Evolutionary conservation across 176 grass and related monocot species (phyloP).

Genomic region (Carex cristatella): DNA sequence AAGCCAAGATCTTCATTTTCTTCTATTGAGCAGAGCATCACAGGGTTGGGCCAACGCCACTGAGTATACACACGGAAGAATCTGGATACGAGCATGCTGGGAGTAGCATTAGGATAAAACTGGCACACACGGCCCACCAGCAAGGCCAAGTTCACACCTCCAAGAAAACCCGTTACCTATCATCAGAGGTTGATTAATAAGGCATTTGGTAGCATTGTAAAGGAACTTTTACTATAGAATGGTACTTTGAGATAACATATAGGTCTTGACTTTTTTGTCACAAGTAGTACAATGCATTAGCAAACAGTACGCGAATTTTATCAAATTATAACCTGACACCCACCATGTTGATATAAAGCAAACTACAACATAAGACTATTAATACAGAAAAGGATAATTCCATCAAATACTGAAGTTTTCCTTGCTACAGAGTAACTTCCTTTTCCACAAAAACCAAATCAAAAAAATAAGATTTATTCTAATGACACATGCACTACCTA

Average conservation of each 20-base stretch:
- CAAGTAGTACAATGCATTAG: background rate
- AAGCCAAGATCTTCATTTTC: constrained; percentile 88
- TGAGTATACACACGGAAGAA: constrained; percentile 94
- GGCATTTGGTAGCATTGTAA: background rate
- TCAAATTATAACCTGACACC: background rate
- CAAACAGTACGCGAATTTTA: background rate
- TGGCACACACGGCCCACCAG: constrained; percentile 84
- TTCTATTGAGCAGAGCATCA: constrained; percentile 88
- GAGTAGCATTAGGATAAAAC: constrained; percentile 88
- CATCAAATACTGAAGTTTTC: background rate
- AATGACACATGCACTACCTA: background rate
- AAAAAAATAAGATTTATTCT: background rate
- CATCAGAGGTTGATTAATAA: background rate
- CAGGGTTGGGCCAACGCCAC: constrained; percentile 91
- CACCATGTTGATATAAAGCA: background rate
- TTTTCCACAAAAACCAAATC: background rate
- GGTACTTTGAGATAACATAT: background rate
- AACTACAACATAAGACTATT: background rate
- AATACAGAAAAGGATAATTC: background rate
- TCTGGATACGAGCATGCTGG: constrained; percentile 84
- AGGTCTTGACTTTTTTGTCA: background rate
- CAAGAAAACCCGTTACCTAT: constrained; percentile 95
- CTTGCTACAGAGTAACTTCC: background rate
- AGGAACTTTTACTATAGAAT: background rate
- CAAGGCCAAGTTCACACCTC: constrained; percentile 95